Base-by-base conservation (phyloP, 306 rosid species). In the Quercus dentata region DNA sequence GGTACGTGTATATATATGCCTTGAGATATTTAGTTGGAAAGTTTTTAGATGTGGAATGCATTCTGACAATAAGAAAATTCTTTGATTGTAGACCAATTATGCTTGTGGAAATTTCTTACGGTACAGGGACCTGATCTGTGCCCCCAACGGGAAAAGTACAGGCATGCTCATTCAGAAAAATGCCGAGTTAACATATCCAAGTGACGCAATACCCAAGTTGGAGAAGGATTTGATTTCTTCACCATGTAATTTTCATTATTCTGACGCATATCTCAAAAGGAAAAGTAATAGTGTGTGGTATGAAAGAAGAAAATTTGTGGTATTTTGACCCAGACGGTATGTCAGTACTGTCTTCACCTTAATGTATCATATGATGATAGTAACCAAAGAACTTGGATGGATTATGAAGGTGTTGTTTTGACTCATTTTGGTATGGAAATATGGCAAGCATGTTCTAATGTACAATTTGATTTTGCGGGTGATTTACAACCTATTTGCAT, bases 131-230 rank as follows among this genome's bases (percentile, higher is more conserved):
- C 89, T 80, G 71, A 75, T 79, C 82, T 80, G 79, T 69, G 79
- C 46, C 46, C 90, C 87, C 82, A 79, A 85, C 76, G 69, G 70
- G 69, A 21, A 64, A 75, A 51, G 11, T 59, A 89, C 86, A 82
- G 87, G 87, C 87, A 67, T 85, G 85, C 91, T 78, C 79, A 72
- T 70, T 83, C 77, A 81, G 85, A 79, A 84, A 86, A 90, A 83
- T 82, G 83, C 85, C 8, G 38, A 81, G 80, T 77, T 82, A 69
- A 79, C 77, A 73, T 77, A 78, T 81, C 85, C 74, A 77, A 56
- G 73, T 72, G 92, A 86, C 85, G 63, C 76, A 88, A 80, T 78
- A 74, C 82, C 82, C 76, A 67, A 77, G 78, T 77, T 64, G 77
- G 84, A 62, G 85, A 82, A 86, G 63, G 76, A 67, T 80, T 73